phyloP scores from a whole-genome alignment of 78 protist species.

The Cyanophora paradoxa region DNA sequence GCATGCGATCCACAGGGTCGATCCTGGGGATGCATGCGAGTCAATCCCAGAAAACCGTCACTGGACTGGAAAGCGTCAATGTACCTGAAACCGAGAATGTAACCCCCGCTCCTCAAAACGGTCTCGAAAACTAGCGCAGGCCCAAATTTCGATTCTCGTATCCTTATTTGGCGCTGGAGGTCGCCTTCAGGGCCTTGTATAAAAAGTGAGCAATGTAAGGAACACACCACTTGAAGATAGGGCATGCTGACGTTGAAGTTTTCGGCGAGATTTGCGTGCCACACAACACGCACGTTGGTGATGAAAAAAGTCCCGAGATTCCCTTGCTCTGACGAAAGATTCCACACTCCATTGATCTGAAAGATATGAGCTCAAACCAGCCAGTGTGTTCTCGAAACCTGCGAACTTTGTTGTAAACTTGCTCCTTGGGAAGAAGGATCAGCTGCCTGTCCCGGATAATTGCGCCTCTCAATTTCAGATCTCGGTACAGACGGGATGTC shows the following conservation, averaged over 20 bases:
- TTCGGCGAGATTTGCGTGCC: constrained; percentile 64
- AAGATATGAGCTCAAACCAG: not conserved
- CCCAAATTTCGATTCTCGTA: constrained; percentile 62
- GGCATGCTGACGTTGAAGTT: constrained; percentile 81
- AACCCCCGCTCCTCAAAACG: constrained; percentile 15
- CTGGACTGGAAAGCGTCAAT: not conserved
- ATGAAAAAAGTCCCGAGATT: constrained; percentile 60
- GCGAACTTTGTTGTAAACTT: constrained; percentile 9
- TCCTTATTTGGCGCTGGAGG: not conserved
- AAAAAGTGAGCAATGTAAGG: not conserved
- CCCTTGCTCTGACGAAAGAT: constrained; percentile 67
- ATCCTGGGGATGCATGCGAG: too few species aligned
- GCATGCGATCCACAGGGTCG: constrained; percentile 13
- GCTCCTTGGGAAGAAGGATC: constrained; percentile 46
- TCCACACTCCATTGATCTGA: constrained; percentile 53
- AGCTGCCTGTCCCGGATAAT: constrained; percentile 50
- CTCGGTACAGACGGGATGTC: constrained; percentile 60
- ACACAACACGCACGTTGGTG: constrained; percentile 70
- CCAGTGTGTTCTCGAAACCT: too few species aligned
- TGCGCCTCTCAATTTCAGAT: constrained; percentile 64
- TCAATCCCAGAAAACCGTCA: not conserved
- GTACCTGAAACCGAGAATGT: constrained; percentile 56
- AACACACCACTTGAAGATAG: constrained; percentile 31
- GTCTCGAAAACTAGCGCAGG: constrained; percentile 54
- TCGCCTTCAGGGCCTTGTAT: not conserved